phyloP scores from a whole-genome alignment of 768 basidiomycete species.

The Tricholoma terreum region DNA sequence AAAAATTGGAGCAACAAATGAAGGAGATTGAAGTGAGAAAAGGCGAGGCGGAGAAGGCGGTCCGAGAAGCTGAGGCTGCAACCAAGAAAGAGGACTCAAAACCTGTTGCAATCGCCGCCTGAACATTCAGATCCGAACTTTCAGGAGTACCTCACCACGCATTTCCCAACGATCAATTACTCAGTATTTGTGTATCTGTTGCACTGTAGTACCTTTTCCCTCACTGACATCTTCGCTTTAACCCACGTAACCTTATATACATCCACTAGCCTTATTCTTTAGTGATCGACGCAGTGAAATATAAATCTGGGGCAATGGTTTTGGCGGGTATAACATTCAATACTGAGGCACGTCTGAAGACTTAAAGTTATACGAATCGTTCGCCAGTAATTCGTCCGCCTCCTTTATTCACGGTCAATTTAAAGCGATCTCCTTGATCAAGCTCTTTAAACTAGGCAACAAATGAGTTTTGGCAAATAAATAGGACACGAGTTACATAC shows the following conservation, averaged over 20 bases:
- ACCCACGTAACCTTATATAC: slow-evolving; percentile 8
- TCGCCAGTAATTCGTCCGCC: slow-evolving; percentile 27
- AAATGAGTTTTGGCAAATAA: slow-evolving; percentile 17
- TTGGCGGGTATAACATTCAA: not conserved
- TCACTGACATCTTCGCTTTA: slow-evolving; percentile 12
- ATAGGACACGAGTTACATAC: slow-evolving; percentile 31
- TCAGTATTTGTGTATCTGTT: slow-evolving; percentile 20
- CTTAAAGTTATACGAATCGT: slow-evolving; percentile 8
- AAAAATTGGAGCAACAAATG: slow-evolving; percentile 46
- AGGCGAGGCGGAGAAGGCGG: slow-evolving; percentile 59
- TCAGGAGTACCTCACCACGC: slow-evolving; percentile 1
- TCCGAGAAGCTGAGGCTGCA: slow-evolving; percentile 60
- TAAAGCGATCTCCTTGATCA: slow-evolving; percentile 44
- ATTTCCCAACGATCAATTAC: not conserved
- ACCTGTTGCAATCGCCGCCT: slow-evolving; percentile 45
- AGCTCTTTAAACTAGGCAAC: slow-evolving; percentile 46
- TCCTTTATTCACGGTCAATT: slow-evolving; percentile 57
- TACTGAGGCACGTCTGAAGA: no score
- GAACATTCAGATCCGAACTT: slow-evolving; percentile 6
- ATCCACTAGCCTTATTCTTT: slow-evolving; percentile 2
- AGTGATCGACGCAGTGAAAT: slow-evolving; percentile 3
- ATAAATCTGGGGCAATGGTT: slow-evolving; percentile 10
- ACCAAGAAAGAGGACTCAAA: slow-evolving; percentile 62
- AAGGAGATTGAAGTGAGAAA: slow-evolving; percentile 69
- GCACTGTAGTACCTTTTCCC: slow-evolving; percentile 22